Evolutionary conservation across 2,329 filamentous ascomycete species (phyloP).

Genomic region (Fusarium sp.): DNA sequence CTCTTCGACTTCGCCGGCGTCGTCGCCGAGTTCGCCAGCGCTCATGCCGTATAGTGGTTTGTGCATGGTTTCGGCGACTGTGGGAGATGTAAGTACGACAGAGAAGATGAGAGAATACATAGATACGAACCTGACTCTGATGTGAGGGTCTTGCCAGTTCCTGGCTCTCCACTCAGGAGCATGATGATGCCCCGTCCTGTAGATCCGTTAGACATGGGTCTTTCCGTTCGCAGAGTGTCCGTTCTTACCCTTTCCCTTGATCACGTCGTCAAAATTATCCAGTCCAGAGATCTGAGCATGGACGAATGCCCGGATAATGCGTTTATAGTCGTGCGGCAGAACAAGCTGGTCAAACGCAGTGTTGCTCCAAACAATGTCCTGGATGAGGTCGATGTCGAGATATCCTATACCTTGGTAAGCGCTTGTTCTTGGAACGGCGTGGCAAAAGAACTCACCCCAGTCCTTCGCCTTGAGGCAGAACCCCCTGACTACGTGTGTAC

Average conservation of each 20-base stretch:
- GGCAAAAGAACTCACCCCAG: slow-evolving; percentile 4
- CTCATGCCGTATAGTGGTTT: slow-evolving; percentile 16
- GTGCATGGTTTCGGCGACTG: slow-evolving; percentile 22
- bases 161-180: slow-evolving; percentile 16
- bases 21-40: slow-evolving; percentile 11
- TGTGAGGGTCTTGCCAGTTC: slow-evolving; percentile 21
- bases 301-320: slow-evolving; percentile 15
- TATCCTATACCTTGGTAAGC: neutral
- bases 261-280: slow-evolving; percentile 16
- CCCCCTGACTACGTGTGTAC: neutral
- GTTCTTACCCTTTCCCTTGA: slow-evolving; percentile 9
- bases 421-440: no score
- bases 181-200: slow-evolving; percentile 13
- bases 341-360: slow-evolving; percentile 16
- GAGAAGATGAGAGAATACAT: neutral
- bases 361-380: neutral
- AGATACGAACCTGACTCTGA: slow-evolving; percentile 12
- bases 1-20: slow-evolving; percentile 3
- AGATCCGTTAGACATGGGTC: neutral
- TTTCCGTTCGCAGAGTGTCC: neutral
- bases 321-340: slow-evolving; percentile 13
- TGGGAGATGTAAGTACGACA: neutral
- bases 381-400: slow-evolving; percentile 5
- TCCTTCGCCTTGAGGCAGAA: slow-evolving; percentile 17
- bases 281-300: slow-evolving; percentile 8